These are phyloP conservation scores for Podaxis sp. DNA, from an alignment of 768 basidiomycete genomes.

Conservation along the genomic window DNA sequence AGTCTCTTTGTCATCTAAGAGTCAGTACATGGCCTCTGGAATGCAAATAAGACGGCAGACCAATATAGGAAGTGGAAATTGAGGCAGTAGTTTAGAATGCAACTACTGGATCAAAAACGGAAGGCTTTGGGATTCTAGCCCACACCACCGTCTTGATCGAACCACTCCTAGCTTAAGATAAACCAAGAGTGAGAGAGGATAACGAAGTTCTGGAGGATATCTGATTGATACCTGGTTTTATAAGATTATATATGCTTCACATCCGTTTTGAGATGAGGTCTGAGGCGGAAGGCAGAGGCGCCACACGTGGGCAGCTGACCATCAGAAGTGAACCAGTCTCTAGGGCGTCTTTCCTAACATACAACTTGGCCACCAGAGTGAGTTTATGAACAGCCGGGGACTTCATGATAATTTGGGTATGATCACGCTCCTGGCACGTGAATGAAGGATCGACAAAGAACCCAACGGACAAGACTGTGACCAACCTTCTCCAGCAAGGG, in stretches of 20 bases:
- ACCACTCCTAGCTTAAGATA: no score
- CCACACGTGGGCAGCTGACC: neutral
- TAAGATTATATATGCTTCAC: neutral
- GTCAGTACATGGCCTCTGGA: neutral
- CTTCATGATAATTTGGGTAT: no score
- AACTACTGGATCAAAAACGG: neutral
- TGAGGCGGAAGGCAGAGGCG: neutral
- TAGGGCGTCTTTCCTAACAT: neutral
- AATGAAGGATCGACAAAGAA: no score
- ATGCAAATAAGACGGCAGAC: neutral
- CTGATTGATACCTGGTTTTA: neutral
- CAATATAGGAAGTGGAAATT: neutral
- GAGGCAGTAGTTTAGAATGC: neutral
- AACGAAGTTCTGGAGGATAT: neutral
- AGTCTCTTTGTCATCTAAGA: no score
- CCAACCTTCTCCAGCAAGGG: no score
- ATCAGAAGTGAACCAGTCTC: neutral
- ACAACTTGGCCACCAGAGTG: neutral
- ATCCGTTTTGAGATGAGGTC: neutral
- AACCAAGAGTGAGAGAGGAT: no score
- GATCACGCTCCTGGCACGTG: no score
- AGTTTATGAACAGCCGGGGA: no score
- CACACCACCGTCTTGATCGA: no score
- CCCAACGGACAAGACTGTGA: no score
- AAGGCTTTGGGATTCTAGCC: no score